A percentile compares a stretch with the other conserved stretches of the same genome.
phyloP scores from a whole-genome alignment of 306 rosid species.

The Cucurbita argyrosperma region DNA sequence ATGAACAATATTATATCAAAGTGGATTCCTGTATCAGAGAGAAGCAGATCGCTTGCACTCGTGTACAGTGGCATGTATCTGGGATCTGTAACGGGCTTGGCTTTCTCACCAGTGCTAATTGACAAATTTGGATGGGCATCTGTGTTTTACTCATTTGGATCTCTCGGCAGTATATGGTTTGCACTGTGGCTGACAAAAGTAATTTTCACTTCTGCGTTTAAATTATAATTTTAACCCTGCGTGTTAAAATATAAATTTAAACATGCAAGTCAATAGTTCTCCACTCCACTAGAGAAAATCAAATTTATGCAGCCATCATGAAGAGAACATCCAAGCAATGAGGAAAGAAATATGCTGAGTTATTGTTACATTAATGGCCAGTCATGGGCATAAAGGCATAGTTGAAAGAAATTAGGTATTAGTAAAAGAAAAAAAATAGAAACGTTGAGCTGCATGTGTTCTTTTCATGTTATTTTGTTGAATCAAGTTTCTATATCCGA shows the following conservation, averaged over 20 bases:
- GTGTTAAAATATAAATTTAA: background rate
- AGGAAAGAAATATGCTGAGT: background rate
- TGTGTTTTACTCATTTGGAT: constrained; percentile 88
- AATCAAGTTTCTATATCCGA: background rate
- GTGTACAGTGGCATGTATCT: constrained; percentile 98
- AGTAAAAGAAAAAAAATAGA: background rate
- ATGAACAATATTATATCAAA: constrained; percentile 87
- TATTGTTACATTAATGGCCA: background rate
- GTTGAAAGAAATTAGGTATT: background rate
- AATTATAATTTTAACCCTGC: background rate
- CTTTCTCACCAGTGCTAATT: constrained; percentile 59
- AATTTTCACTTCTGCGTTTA: constrained; percentile 11
- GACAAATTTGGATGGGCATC: constrained; percentile 89
- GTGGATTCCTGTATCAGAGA: constrained; percentile 97
- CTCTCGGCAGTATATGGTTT: constrained; percentile 95
- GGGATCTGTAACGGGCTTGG: constrained; percentile 92
- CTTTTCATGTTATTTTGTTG: background rate
- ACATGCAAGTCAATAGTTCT: background rate
- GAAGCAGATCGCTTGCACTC: constrained; percentile 90
- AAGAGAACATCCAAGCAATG: background rate
- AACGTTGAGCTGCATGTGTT: background rate
- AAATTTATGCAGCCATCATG: background rate
- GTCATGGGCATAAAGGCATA: background rate
- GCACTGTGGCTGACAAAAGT: constrained; percentile 72
- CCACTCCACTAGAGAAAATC: background rate